These are phyloP conservation scores for Rhynchospora pubera DNA, from an alignment of 176 grass and related monocot genomes.

Conservation along the genomic window DNA sequence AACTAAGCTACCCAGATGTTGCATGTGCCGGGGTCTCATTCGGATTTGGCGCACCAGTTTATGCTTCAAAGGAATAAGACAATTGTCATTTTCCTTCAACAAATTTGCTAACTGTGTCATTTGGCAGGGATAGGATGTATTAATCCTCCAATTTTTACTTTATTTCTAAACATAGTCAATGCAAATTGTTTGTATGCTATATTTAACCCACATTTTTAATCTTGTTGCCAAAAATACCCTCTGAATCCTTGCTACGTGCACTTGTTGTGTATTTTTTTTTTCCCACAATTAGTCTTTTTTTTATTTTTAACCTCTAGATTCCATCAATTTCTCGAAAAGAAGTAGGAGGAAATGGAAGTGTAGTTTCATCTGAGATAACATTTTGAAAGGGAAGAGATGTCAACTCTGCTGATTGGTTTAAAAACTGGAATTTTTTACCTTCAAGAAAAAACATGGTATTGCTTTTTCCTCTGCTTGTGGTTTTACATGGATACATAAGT, in stretches of 20 bases:
- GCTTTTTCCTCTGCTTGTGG: not conserved
- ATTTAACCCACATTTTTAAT: constrained; percentile 2
- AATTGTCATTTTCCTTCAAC: not conserved
- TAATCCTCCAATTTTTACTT: not conserved
- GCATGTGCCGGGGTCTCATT: not conserved
- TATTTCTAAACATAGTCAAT: not conserved
- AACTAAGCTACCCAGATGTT: not conserved
- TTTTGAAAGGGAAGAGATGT: not conserved
- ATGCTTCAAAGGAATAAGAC: not conserved
- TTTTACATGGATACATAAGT: not conserved
- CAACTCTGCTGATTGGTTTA: not conserved
- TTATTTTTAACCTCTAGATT: not conserved
- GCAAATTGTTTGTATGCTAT: not conserved
- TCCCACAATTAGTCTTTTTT: not conserved
- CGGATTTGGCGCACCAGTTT: not conserved
- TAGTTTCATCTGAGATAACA: constrained; percentile 7
- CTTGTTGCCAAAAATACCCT: not conserved
- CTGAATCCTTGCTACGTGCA: not conserved
- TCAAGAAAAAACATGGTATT: constrained; percentile 15
- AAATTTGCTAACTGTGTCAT: not conserved
- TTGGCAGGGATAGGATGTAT: not conserved
- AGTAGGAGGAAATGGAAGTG: not conserved
- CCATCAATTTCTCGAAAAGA: not conserved
- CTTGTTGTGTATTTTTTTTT: not conserved
- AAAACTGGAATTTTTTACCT: constrained; percentile 11